Evolutionary conservation across 2,329 filamentous ascomycete genomes (phyloP), one percentile per base, ranked within the genome.

Genomic region (Coniochaeta sp.): DNA sequence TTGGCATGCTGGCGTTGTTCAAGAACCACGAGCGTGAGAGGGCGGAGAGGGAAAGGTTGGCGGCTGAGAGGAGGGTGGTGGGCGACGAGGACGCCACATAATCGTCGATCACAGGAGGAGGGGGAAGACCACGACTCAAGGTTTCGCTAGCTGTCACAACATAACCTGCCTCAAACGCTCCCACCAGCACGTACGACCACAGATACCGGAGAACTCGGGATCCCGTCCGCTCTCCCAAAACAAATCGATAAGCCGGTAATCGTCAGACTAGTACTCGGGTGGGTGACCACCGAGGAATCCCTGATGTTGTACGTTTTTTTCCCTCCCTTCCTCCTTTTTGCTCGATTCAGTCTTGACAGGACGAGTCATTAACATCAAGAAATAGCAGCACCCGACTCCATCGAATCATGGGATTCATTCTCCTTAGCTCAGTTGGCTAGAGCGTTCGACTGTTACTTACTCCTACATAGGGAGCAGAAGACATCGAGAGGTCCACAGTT

Each of bases 1-100:
- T 86, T 9, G 47, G 47, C 13, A 33, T 49, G 47, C 30, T 49
- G 30, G 47, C 47, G 12, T 12, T 49, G 22, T 49, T 49, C 13
- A 26, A 32, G 30, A 35, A 35, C 28, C 47, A 49, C 28, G 31
- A 49, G 31, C 47, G 47, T 10, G 47, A 49, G 18, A 49, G 47
- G 30, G 45, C 45, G 45, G 38, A 42, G 38, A 42, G 38, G 20
- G 38, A 42, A 18, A 13, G 38, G 20, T 26, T 42, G 20, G 38
- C 38, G 18, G 38, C 38, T 6, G 38, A 42, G 20, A 42, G 38
- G 12, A 24, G 38, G 12, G 38, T 9, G 38, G 20, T 12, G 12
- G 38, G n/a, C 20, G 12, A 6, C 12, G 38, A 42, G 31, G 9
- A 20, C 12, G 12, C 33, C 7, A 38, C 7, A 7, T 20, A 38